Evolutionary conservation across 345 rosid genomes (phyloP).

Genomic region (Diplotaxis tenuifolia): DNA sequence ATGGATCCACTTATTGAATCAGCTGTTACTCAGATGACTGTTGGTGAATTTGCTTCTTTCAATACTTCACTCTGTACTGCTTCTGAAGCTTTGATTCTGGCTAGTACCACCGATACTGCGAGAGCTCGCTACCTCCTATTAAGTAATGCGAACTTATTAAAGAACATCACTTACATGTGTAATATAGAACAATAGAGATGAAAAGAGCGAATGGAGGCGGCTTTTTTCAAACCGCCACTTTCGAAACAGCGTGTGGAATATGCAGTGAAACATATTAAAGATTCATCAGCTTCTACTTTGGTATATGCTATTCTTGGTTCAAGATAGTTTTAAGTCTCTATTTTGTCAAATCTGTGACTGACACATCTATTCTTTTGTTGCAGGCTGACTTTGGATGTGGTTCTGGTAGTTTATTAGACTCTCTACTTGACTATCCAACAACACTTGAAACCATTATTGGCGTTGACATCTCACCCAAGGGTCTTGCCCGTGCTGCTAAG

Average conservation of each 20-base stretch:
- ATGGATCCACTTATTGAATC: conserved; percentile 58
- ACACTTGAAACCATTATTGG: conserved; percentile 69
- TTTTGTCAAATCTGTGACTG: too few relatives aligned
- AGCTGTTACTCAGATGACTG: conserved; percentile 72
- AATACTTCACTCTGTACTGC: conserved; percentile 38
- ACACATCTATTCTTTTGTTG: too few relatives aligned
- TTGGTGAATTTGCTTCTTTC: conserved; percentile 73
- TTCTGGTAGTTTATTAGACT: conserved; percentile 80
- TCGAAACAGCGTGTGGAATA: conserved; percentile 88
- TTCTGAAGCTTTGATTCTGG: conserved; percentile 57
- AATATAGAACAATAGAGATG: neutral
- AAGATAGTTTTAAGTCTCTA: too few relatives aligned
- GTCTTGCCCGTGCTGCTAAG: conserved; percentile 89
- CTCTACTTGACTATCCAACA: conserved; percentile 68
- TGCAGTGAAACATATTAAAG: conserved; percentile 65
- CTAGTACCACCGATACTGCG: conserved; percentile 54
- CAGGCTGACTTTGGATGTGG: conserved; percentile 95
- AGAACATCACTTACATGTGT: neutral
- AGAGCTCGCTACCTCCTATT: conserved; percentile 45
- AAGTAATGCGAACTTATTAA: conserved; percentile 37
- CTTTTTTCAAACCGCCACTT: conserved; percentile 78
- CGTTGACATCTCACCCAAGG: conserved; percentile 72
- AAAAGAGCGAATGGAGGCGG: conserved; percentile 73
- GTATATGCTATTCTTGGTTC: too few relatives aligned
- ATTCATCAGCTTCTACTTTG: conserved; percentile 38